These are phyloP conservation scores for Novymonas esmeraldas DNA, from an alignment of 208 protist species.

Conservation along the genomic window DNA sequence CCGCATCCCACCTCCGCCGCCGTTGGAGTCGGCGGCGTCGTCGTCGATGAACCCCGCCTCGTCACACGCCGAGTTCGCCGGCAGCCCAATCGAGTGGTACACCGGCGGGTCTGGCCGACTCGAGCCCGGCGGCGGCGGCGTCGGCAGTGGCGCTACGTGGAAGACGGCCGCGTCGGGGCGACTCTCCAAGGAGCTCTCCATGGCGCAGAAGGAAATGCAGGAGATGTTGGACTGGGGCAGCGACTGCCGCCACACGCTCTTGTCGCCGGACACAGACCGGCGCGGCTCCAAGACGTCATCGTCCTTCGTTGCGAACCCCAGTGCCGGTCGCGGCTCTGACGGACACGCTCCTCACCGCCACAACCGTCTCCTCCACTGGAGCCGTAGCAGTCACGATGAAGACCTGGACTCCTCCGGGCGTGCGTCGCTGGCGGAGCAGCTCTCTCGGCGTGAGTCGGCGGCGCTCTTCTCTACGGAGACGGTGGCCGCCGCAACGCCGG, in stretches of 20 bases:
- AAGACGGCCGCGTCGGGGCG: constrained; percentile 7
- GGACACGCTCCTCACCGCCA: neutral
- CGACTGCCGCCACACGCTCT: constrained; percentile 10
- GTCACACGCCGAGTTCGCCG: neutral
- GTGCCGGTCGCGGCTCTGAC: neutral
- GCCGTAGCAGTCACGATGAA: neutral
- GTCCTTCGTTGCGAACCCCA: neutral
- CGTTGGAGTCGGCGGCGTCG: neutral
- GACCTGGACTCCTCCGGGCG: neutral
- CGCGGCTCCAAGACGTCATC: constrained; percentile 9
- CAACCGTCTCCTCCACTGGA: neutral
- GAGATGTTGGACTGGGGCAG: constrained; percentile 32
- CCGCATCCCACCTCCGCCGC: constrained; percentile 6
- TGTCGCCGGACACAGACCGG: neutral
- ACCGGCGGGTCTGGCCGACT: constrained; percentile 11
- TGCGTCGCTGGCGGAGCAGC: neutral
- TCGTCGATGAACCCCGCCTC: neutral
- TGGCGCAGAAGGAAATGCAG: constrained; percentile 33
- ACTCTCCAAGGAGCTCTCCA: constrained; percentile 27
- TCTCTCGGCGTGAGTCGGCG: neutral
- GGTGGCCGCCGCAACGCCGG: constrained; percentile 1
- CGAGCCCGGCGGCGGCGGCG: too few species aligned
- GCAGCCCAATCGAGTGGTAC: constrained; percentile 18
- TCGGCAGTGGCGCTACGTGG: constrained; percentile 9
- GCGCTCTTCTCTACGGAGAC: constrained; percentile 12